Conservation (phyloP, 1,284 basidiomycete genomes). For the Dichomitus squalens region DNA sequence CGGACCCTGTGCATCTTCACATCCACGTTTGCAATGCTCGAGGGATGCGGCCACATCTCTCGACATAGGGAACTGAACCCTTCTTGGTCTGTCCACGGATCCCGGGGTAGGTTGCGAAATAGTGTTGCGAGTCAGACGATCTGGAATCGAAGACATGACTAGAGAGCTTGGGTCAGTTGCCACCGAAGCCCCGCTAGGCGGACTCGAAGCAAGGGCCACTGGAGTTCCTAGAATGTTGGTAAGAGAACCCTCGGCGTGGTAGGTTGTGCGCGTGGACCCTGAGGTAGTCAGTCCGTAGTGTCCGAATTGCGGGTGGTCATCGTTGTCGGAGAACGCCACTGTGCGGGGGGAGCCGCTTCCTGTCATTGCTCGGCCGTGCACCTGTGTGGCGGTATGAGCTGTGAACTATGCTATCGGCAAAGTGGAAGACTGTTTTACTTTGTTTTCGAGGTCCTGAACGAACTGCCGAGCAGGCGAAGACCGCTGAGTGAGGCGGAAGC, state of each 20-base stretch:
- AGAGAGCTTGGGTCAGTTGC: too few species aligned
- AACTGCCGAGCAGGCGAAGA: conserved; percentile 1
- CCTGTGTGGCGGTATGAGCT: not conserved
- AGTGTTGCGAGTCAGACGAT: too few species aligned
- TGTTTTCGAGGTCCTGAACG: conserved; percentile 7
- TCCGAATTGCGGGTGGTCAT: too few species aligned
- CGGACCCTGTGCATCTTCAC: too few species aligned
- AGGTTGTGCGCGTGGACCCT: not conserved
- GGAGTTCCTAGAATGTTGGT: not conserved
- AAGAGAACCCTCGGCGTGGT: not conserved
- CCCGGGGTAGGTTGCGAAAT: not conserved
- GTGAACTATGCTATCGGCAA: not conserved
- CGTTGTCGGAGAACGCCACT: not conserved
- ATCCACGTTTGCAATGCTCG: too few species aligned
- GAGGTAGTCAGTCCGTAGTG: not conserved
- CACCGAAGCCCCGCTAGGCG: too few species aligned
- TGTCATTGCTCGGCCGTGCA: conserved; percentile 8
- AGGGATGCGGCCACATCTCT: too few species aligned
- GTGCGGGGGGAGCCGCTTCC: conserved; percentile 1
- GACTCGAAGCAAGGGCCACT: not conserved
- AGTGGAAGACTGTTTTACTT: not conserved
- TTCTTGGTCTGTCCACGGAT: not conserved
- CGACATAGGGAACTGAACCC: not conserved
- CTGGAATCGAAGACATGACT: not conserved
- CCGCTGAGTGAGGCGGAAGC: conserved; percentile 9